Base-by-base conservation (phyloP, 1,139 yeast genomes). In the Blastobotrys niveus region DNA sequence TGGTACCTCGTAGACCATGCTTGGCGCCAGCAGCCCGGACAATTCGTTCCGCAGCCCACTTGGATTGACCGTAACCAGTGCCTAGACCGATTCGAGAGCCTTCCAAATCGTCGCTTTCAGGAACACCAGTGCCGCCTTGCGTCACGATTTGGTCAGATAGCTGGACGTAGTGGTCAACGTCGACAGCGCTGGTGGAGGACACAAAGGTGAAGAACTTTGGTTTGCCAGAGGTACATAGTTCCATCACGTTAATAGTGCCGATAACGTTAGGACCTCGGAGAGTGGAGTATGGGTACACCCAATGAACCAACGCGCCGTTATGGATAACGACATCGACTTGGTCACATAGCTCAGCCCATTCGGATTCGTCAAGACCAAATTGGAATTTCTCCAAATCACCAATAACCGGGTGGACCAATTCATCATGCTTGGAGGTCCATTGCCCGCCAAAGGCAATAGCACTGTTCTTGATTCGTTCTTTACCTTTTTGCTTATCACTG, bases 271-370 rank as follows among this genome's bases (percentile, higher is more conserved):
- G 94, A 50, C 87, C 96, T 57, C 97, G 79, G 56, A 93, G 72
- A 57, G 84, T 86, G 42, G 83, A 70, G 66, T 93, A 93, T 35
- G 97, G 98, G 63, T 85, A 91, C 2, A 89, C 96, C 99, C 99
- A 93, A 65, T 93, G 98, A 34, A 93, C 99, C 51, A 89, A 73
- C 3, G 98, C 99, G 68, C 97, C 98, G 59, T 93, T 93, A 65
- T 93, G 99, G 51, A 93, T 77, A 42, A 93, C 80, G 4, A 83
- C 82, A 63, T 93, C 98, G 48, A 89, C 71, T 1, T 71, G 66
- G 12, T 74, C 65, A 4, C 79, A 66, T 50, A 93, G 72, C 5
- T 60, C 42, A 2, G 55, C 44, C 95, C 95, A 91, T 32, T 69
- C 68, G 1, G 57, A 59, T 24, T 73, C 72, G n/a, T 66, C 58